phyloP scores from a whole-genome alignment of 2,329 filamentous ascomycete species.

The Monosporascus cannonballus region DNA sequence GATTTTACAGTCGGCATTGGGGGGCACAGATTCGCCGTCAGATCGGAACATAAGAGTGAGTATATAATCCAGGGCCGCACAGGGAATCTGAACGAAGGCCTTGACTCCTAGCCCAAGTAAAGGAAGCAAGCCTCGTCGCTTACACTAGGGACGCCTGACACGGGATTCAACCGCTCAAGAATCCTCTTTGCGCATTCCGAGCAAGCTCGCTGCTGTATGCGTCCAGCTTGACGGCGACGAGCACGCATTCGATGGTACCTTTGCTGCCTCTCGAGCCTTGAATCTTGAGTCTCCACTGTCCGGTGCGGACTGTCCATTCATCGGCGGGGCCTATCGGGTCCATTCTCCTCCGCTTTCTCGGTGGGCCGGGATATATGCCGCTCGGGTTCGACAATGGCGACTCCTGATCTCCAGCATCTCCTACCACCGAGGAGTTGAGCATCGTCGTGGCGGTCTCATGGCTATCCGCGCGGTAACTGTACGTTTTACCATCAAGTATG shows the following conservation, averaged over 20 bases:
- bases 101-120: not conserved
- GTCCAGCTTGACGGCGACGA: constrained; percentile 72
- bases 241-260: constrained; percentile 59
- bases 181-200: constrained; percentile 60
- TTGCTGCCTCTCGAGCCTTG: constrained; percentile 45
- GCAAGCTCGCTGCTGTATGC: constrained; percentile 59
- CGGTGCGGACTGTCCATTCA: constrained; percentile 59
- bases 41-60: too few species aligned
- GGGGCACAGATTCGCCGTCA: too few species aligned
- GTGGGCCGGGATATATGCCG: constrained; percentile 26
- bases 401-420: constrained; percentile 24
- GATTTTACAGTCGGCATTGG: too few species aligned
- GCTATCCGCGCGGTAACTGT: constrained; percentile 24
- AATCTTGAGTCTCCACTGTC: constrained; percentile 68
- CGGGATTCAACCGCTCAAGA: constrained; percentile 39
- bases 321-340: constrained; percentile 30
- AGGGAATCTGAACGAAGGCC: too few species aligned
- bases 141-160: not conserved
- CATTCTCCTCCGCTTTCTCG: constrained; percentile 40
- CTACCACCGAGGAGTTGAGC: constrained; percentile 28
- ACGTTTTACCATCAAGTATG: constrained; percentile 49
- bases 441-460: constrained; percentile 21
- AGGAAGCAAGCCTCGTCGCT: constrained; percentile 1
- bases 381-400: constrained; percentile 24
- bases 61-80: too few species aligned